Base-by-base conservation (phyloP, 2,329 filamentous ascomycete genomes). In the Hansfordia pulvinata region DNA sequence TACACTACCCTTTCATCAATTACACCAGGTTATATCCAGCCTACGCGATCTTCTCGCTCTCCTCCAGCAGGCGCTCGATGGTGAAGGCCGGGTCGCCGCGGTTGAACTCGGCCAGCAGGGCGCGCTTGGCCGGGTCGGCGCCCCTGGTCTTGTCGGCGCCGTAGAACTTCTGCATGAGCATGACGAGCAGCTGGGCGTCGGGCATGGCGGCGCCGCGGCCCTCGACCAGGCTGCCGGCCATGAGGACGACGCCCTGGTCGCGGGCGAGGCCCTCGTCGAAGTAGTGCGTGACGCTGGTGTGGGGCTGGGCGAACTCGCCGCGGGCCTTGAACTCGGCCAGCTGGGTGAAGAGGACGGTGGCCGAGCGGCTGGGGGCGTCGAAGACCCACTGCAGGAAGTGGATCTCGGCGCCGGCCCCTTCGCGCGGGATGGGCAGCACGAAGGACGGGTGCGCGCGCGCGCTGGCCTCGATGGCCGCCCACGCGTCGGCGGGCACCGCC, bases 301-400 rank as follows among this genome's bases (percentile, higher is more conserved):
- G 90, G 24, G 90, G 86, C 52, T 79, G 73, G 23, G 84, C 84
- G 46, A 75, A 98, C 52, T 93, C 82, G 27, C 86, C 86, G 27
- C 88, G 69, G 31, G 83, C 58, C 62, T 96, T 94, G 60, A 80
- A 98, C 49, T 94, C 84, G 10, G 83, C 88, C 17, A 98, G 65
- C 45, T 90, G 81, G 1, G 90, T 98, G 57, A 98, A 96, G 18
- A 98, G 73, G 5, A 96, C 76, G 0, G 79, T 83, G 32, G 69
- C 71, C 4, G 74, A 77, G 33, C 65, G 56, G 11, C 64, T 67
- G 30, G 58, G 58, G 13, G 53, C 56, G 33, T 93, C 86, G 53
- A 93, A 94, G 0, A 80, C 81, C 84, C 92, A 98, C 54, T 98
- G 88, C 35, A 98, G 56, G 52, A 93, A 93, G 55, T 98, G 90